Base-by-base conservation (phyloP, 2,329 filamentous ascomycete genomes). In the Pleurostoma richardsiae region DNA sequence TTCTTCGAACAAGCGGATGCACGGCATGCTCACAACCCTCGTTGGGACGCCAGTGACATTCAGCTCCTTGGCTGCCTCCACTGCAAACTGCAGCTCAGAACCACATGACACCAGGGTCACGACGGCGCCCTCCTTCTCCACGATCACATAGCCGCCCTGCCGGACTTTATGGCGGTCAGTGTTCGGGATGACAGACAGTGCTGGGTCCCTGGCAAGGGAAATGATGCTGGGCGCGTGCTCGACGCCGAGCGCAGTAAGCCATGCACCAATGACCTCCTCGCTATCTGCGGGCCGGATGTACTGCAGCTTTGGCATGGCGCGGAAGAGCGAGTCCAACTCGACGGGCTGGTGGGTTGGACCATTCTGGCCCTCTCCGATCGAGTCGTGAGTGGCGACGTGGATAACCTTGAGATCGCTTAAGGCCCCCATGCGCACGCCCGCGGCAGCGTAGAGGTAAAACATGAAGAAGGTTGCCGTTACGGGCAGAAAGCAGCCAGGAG, bases 301-400 rank as follows among this genome's bases (percentile, higher is more conserved):
- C 1, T 77, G 62, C 1, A 84, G 52, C 48, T 83, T 82, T 0
- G 80, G 80, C 79, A 84, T 84, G 28, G 79, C 74, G 4, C 81
- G 74, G 58, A 79, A 84, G 3, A 84, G 64, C 0, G 72, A 61
- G 7, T 75, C 72, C 1, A 84, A 64, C 33, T 73, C 80, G 30
- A 84, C 74, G 3, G 80, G 80, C 57, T 84, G 80, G 52, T 84
- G 80, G 0, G 80, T 83, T 0, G 79, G 80, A 0, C 80, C 80
- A 51, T 83, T 75, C 52, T 83, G 75, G 2, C 81, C 80, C 36
- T 70, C 77, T 26, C 74, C 80, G 41, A 83, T 77, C 6, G 70
- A 75, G 62, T 83, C 80, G 60, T 84, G 80, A 0, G 80, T 84
- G 2, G 79, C 81, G 30, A 76, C 67, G 56, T 83, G 80, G 44